These are phyloP conservation scores for Erythrobasidium hasegawianum DNA, from an alignment of 1,284 basidiomycete genomes.

Conservation along the genomic window DNA sequence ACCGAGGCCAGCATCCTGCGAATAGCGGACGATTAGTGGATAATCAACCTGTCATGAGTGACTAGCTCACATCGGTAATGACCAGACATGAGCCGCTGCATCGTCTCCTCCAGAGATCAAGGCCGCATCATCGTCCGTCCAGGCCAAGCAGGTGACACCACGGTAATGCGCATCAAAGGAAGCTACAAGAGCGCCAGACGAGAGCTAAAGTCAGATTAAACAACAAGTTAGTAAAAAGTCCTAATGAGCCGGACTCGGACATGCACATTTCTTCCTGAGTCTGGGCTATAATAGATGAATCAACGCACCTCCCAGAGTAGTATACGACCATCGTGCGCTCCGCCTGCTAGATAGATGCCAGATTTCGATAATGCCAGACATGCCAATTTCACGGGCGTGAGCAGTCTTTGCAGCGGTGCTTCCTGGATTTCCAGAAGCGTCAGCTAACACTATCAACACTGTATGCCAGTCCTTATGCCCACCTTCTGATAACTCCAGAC, in stretches of 20 bases:
- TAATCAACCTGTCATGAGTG: constrained; percentile 34
- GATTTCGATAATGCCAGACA: constrained; percentile 70
- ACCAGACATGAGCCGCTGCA: constrained; percentile 82
- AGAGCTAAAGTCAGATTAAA: constrained; percentile 54
- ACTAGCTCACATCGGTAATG: constrained; percentile 68
- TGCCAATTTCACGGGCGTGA: constrained; percentile 70
- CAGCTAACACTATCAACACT: not conserved
- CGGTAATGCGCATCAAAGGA: constrained; percentile 96
- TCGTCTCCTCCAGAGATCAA: constrained; percentile 86
- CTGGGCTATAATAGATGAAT: not conserved
- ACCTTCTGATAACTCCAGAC: constrained; percentile 34
- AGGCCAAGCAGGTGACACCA: constrained; percentile 72
- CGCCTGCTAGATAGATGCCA: constrained; percentile 77
- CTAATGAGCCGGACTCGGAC: not conserved
- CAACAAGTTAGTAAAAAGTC: no score
- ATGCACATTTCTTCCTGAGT: no score
- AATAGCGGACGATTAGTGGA: constrained; percentile 36
- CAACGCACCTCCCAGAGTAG: constrained; percentile 85
- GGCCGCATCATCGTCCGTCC: constrained; percentile 73
- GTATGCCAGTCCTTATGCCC: not conserved
- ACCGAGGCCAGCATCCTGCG: not conserved
- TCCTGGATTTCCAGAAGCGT: constrained; percentile 16
- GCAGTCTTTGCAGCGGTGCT: constrained; percentile 20
- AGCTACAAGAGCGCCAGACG: constrained; percentile 81
- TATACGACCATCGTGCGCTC: constrained; percentile 79